A percentile compares a stretch with the other conserved stretches of the same genome.
Evolutionary conservation across 78 protist genomes (phyloP).

Genomic region (Isochrysis galbana): DNA sequence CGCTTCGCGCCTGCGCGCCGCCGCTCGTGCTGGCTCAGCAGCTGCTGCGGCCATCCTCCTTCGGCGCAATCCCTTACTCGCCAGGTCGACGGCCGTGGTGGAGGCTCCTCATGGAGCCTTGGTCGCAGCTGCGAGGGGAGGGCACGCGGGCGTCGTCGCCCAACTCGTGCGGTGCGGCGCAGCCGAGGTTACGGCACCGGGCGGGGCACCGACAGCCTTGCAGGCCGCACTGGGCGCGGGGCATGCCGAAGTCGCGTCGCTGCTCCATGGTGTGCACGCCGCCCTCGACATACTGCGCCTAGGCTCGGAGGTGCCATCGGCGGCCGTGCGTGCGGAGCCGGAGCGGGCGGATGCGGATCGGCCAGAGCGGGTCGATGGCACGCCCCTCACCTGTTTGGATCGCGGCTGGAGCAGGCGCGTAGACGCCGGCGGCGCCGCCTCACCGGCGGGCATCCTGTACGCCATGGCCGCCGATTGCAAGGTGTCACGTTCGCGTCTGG

Average conservation of each 20-base stretch:
- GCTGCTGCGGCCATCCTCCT: not conserved
- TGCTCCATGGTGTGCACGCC: not conserved
- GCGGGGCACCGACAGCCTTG: not conserved
- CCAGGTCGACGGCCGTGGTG: not conserved
- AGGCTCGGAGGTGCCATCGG: too few relatives aligned
- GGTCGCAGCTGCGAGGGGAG: not conserved
- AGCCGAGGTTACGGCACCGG: not conserved
- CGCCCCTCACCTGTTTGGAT: too few relatives aligned
- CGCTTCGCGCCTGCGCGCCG: not conserved
- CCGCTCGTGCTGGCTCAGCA: not conserved
- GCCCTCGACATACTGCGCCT: not conserved
- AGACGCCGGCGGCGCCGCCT: not conserved
- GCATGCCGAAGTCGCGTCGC: not conserved
- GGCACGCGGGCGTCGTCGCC: not conserved
- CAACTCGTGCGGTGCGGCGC: not conserved
- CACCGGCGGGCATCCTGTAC: not conserved
- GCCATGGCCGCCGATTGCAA: not conserved
- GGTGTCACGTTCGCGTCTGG: not conserved
- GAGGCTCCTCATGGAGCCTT: not conserved
- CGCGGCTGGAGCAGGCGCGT: too few relatives aligned
- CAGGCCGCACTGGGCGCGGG: not conserved
- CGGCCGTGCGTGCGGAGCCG: too few relatives aligned
- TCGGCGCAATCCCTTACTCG: not conserved
- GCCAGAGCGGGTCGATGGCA: too few relatives aligned
- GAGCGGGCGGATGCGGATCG: too few relatives aligned